A percentile compares a stretch with the other conserved stretches of the same genome.
Evolutionary conservation across 202 grass and related monocot species (phyloP).

Genomic region (Dendrocalamus latiflorus): DNA sequence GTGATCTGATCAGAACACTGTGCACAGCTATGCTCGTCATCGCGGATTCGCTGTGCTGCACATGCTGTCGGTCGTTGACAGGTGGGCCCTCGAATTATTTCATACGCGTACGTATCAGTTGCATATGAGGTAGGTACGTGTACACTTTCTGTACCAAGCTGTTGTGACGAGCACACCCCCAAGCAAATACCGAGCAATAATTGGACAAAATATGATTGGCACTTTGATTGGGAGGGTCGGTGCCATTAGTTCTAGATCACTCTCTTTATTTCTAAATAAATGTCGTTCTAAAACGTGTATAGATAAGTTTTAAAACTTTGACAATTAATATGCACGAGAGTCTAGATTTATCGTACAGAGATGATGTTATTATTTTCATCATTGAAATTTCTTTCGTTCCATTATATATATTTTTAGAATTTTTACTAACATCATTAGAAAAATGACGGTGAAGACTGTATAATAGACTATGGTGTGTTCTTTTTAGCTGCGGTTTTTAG

Average conservation of each 20-base stretch:
- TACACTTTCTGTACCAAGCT: neutral
- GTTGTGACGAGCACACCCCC: neutral
- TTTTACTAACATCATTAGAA: no score
- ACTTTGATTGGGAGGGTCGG: neutral
- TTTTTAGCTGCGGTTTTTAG: no score
- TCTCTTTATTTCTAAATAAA: neutral
- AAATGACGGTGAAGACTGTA: no score
- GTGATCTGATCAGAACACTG: neutral
- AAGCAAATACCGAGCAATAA: neutral
- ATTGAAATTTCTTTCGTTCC: no score
- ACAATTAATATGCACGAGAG: neutral
- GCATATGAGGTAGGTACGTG: neutral
- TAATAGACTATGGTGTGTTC: no score
- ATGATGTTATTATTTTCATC: no score
- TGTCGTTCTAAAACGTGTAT: neutral
- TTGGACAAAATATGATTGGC: neutral
- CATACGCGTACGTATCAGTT: neutral
- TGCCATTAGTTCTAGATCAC: neutral
- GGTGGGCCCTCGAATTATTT: neutral
- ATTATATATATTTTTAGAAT: no score
- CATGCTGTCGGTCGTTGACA: neutral
- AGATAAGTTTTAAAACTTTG: neutral
- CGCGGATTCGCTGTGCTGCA: no score
- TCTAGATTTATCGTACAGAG: no score
- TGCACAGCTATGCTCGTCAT: neutral